Base-by-base conservation (phyloP, 129 eudicot species). In the Lonicera japonica region DNA sequence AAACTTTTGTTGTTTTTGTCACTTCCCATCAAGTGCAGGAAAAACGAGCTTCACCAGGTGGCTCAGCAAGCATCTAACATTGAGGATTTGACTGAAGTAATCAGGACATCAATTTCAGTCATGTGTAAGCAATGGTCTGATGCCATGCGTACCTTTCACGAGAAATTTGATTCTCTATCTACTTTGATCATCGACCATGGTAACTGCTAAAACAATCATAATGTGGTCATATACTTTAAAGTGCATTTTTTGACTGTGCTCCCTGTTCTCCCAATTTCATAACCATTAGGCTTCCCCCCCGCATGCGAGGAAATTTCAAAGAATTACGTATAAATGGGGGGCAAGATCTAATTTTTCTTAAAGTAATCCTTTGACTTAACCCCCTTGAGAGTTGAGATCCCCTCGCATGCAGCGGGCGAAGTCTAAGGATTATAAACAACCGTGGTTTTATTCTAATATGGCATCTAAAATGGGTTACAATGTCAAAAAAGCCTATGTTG, bases 91-190 rank as follows among this genome's bases (percentile, higher is more conserved):
- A 85, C 77, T 23, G 99, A 94, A 73, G 96, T 94, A 46, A 77
- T 88, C 53, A 82, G 87, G 38, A 62, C 83, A 39, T 94, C 99
- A 54, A 46, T 88, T 23, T 83, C 81, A 56, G 88, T 88, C 77
- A 94, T 94, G 99, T 77, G 75, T 66, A 94, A 94, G 77, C 96
- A 85, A 77, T 94, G 99, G 99, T 80, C 83, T 25, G 96, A 94
- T 70, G 92, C 95, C 39, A 85, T 94, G 89, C 87, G 73, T 58
- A 53, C 71, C 21, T 94, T 85, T 78, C 99, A 77, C 62, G 96
- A 94, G 64, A 94, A 83, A 58, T 94, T 94, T 67, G 79, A 72
- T 72, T 73, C 85, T 57, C 82, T 94, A 23, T 70, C 91, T 57
- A 74, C 79, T 66, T 80, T 94, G 36, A 94, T 94, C 73, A 72